A percentile compares a stretch with the other conserved stretches of the same genome.
Evolutionary conservation across 73 alveolate genomes (phyloP).

Genomic region (Stentor roeselii): DNA sequence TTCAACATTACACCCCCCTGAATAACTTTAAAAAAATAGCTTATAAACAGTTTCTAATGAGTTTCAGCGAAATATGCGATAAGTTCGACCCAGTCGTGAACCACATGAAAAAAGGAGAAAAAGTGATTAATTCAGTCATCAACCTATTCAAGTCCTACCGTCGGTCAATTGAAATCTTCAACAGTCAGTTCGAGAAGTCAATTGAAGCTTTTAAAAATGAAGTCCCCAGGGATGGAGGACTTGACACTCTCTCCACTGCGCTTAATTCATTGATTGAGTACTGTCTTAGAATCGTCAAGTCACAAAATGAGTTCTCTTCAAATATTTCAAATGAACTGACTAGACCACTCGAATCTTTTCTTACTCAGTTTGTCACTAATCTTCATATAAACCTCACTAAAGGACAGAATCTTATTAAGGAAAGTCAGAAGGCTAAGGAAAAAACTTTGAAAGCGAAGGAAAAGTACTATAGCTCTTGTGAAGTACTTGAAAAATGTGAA

Average conservation of each 20-base stretch:
- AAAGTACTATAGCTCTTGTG: background rate
- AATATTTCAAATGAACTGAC: background rate
- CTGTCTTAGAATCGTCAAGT: background rate
- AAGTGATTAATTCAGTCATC: background rate
- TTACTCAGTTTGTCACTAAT: background rate
- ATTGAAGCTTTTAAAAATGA: background rate
- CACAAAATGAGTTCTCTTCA: background rate
- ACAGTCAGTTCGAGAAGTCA: background rate
- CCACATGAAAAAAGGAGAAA: background rate
- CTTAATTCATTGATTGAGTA: background rate
- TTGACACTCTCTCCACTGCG: constrained; percentile 19
- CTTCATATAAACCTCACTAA: background rate
- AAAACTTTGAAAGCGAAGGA: background rate
- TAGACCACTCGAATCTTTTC: constrained; percentile 7
- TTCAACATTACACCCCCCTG: background rate
- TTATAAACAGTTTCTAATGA: too few relatives aligned
- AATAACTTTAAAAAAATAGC: too few relatives aligned
- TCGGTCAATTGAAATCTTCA: background rate
- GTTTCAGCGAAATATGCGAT: constrained; percentile 19
- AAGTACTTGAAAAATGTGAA: constrained; percentile 2
- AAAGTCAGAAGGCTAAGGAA: background rate
- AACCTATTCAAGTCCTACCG: background rate
- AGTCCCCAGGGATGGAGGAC: background rate
- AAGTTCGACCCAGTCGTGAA: background rate
- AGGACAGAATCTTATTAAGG: background rate